Base-by-base conservation (phyloP, 108 stramenopile species). In the Poteriospumella lacustris region DNA sequence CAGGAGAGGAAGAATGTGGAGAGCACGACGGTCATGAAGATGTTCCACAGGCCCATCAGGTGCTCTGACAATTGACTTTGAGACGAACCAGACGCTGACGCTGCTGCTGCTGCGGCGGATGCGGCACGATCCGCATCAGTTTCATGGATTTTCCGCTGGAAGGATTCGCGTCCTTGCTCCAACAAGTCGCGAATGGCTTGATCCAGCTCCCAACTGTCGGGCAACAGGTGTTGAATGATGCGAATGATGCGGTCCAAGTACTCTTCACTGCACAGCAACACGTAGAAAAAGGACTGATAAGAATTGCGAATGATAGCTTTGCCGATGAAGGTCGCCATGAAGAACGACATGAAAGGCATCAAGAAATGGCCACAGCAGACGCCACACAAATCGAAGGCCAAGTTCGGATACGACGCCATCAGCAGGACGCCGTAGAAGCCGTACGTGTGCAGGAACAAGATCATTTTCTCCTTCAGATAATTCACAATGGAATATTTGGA, bases 321-420 rank as follows among this genome's bases (percentile, higher is more conserved):
- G 39, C 87, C 88, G 24, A 87, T 41, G 29, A 87, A 79, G 1
- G 83, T 81, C 15, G 87, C 88, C n/a, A 33, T 52, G 68, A 88
- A 88, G 75, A 87, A 88, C 1, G 88, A 84, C 60, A 39, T 78
- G 75, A 88, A 86, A 9, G 86, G 81, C 58, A 88, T 79, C 58
- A 79, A 44, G 31, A 80, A 58, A 42, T 81, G 68, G 15, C 88
- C 88, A 75, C 88, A 88, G 64, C 77, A 82, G 58, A 88, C 81
- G 44, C 87, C 88, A 42, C 85, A 87, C 12, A 88, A 77, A 58
- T 88, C 88, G 58, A 88, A 88, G 29, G 85, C 81, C 68, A 85
- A 68, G 77, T 88, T 88, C 12, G 88, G 88, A 1, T 75, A 33
- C 12, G 87, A 76, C 12, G 85, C 78, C 77, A 87, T 78, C 0